Base-by-base conservation (phyloP, 164 flowering plant genomes). In the Liquidambar formosana region DNA sequence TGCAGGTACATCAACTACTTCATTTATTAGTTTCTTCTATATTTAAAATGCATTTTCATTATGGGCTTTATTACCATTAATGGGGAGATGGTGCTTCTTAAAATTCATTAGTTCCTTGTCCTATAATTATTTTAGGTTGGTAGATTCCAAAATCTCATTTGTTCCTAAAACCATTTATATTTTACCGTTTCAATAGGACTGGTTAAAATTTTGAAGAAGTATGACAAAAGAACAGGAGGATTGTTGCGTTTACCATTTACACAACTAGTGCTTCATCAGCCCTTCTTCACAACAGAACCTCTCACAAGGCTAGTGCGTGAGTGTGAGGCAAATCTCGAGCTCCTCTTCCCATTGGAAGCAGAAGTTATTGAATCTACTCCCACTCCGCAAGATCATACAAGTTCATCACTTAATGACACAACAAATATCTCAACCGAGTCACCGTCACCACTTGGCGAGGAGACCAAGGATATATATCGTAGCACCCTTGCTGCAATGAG, bases 141-240 rank as follows among this genome's bases (percentile, higher is more conserved):
- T 44, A 19, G 9, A 68, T 11, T 49, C 21, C n/a, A 9, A 23
- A 23, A 21, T 25, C 2, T 33, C 41, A 9, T 28, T 13, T 21
- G 5, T 63, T 63, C 53, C 41, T 61, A 26, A 68, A 49, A 21
- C 6, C 9, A 44, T 53, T 63, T 52, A 14, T 61, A 10, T 63
- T 13, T 65, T 57, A 10, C 21, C 70, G 66, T 51, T 62, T 68
- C 12, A 10, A 28, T 53, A 92, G 97, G 96, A n/a, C 78, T 93
- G 0, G 79, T 86, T 51, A 93, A 90, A 72, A 93, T 93, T 72
- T 74, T 93, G 80, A 93, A 92, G 84, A 92, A 92, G 78, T 90
- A 86, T 68, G 97, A 92, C 52, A 92, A 92, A 78, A 80, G 97
- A 79, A 93, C 97, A 0, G 97, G 97, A 23, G 90, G 72, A 51